These are phyloP conservation scores for Symbiotaphrina buchneri DNA, from an alignment of 495 filamentous ascomycete genomes.

Conservation along the genomic window DNA sequence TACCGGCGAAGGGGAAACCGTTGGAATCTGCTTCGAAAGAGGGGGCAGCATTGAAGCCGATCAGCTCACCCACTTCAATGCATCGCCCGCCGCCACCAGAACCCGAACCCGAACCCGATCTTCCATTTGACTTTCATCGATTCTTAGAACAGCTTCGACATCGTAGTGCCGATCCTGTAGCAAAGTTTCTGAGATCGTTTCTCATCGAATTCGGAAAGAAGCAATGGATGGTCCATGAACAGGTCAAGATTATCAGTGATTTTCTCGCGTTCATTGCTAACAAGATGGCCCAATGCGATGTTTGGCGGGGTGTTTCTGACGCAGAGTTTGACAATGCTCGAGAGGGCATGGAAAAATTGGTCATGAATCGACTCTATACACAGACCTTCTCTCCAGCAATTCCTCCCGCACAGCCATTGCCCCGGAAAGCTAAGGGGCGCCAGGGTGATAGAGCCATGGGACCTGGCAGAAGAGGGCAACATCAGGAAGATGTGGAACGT, in stretches of 20 bases:
- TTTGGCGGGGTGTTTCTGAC: constrained; percentile 90
- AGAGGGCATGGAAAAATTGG: constrained; percentile 98
- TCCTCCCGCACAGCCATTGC: constrained; percentile 51
- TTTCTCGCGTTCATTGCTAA: constrained; percentile 96
- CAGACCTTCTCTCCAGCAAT: constrained; percentile 96
- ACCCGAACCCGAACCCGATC: constrained; percentile 71
- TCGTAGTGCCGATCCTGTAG: constrained; percentile 88
- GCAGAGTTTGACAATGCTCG: constrained; percentile 95
- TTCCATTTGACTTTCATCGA: constrained; percentile 94
- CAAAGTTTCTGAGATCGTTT: constrained; percentile 86
- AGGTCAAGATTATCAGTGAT: constrained; percentile 95
- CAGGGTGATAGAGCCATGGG: constrained; percentile 47
- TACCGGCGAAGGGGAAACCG: too few relatives aligned
- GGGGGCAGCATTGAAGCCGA: constrained; percentile 1
- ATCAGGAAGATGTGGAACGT: constrained; percentile 94
- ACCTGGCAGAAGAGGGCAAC: constrained; percentile 73
- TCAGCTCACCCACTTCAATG: constrained; percentile 23
- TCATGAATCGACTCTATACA: constrained; percentile 93
- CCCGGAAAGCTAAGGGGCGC: constrained; percentile 39
- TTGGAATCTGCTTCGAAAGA: constrained; percentile 1
- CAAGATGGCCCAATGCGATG: constrained; percentile 96
- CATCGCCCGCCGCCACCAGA: constrained; percentile 52
- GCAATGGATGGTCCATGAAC: constrained; percentile 99
- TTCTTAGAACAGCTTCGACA: constrained; percentile 91
- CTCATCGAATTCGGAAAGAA: constrained; percentile 87